A percentile compares a stretch with the other conserved stretches of the same genome.
Conservation (phyloP, 345 rosid species). For the Aquilaria malaccensis region DNA sequence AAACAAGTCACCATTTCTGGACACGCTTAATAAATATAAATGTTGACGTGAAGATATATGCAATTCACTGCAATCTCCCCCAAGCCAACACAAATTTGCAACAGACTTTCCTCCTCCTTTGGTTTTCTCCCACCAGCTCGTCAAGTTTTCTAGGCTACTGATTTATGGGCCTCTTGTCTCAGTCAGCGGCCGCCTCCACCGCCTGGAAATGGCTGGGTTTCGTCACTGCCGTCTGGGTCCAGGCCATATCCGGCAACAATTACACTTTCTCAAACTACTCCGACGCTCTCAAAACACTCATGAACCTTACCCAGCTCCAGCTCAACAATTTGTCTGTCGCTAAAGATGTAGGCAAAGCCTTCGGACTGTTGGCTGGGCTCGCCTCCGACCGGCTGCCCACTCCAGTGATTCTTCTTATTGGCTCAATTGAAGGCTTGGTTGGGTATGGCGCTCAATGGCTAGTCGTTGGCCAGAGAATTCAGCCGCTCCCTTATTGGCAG, state of each 20-base stretch:
- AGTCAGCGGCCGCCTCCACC: slow-evolving; percentile 2
- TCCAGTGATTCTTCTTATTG: slow-evolving; percentile 60
- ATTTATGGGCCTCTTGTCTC: no score
- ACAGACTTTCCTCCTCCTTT: no score
- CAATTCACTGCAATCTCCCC: no score
- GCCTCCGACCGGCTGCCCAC: slow-evolving; percentile 81
- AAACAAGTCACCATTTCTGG: no score
- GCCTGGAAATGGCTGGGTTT: slow-evolving; percentile 90
- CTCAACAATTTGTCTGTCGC: slow-evolving; percentile 84
- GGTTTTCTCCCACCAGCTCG: no score
- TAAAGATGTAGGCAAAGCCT: slow-evolving; percentile 91
- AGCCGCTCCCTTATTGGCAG: slow-evolving; percentile 87
- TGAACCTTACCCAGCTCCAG: slow-evolving; percentile 75
- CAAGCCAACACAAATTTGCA: no score
- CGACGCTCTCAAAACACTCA: slow-evolving; percentile 69
- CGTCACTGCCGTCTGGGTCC: slow-evolving; percentile 95
- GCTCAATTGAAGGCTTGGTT: slow-evolving; percentile 74
- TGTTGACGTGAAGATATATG: no score
- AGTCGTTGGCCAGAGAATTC: slow-evolving; percentile 60
- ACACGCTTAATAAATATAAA: no score
- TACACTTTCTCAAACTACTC: slow-evolving; percentile 94
- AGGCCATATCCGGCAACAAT: slow-evolving; percentile 86
- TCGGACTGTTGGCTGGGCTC: slow-evolving; percentile 86
- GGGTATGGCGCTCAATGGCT: slow-evolving; percentile 98
- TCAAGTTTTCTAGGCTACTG: no score